phyloP scores from a whole-genome alignment of 2,329 filamentous ascomycete species.

The Orbilia oligospora region DNA sequence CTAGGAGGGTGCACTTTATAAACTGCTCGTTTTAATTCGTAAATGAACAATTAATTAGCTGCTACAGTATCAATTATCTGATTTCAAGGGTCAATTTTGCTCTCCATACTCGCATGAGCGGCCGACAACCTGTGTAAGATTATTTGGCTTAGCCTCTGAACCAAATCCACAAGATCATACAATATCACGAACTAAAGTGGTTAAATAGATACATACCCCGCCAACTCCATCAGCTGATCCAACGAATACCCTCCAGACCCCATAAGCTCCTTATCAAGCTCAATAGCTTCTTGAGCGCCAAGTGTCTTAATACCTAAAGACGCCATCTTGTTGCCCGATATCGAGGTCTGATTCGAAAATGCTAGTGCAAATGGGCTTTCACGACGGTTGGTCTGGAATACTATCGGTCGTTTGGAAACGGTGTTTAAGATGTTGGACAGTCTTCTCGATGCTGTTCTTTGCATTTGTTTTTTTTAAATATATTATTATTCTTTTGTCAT shows the following conservation, averaged over 20 bases:
- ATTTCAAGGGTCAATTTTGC: background rate
- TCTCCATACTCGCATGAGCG: background rate
- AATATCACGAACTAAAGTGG: too few species aligned
- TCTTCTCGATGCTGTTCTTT: constrained; percentile 34
- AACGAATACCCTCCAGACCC: constrained; percentile 85
- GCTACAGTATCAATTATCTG: background rate
- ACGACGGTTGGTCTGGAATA: background rate
- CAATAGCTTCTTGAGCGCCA: constrained; percentile 86
- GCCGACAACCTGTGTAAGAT: background rate
- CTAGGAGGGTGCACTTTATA: constrained; percentile 84
- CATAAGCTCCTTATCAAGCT: constrained; percentile 95
- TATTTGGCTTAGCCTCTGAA: too few species aligned
- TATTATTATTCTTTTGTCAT: background rate
- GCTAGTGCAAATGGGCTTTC: background rate
- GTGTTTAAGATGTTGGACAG: constrained; percentile 39
- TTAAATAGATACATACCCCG: constrained; percentile 69
- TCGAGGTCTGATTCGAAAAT: background rate
- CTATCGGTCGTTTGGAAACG: constrained; percentile 30
- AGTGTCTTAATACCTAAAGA: constrained; percentile 68
- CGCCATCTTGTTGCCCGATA: constrained; percentile 24
- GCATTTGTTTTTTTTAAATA: constrained; percentile 28
- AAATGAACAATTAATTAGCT: background rate
- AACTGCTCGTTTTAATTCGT: constrained; percentile 70
- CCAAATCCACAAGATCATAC: too few species aligned
- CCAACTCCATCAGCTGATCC: constrained; percentile 97